These are phyloP conservation scores for Fonsecaea nubica DNA, from an alignment of 2,329 filamentous ascomycete species.

Conservation along the genomic window DNA sequence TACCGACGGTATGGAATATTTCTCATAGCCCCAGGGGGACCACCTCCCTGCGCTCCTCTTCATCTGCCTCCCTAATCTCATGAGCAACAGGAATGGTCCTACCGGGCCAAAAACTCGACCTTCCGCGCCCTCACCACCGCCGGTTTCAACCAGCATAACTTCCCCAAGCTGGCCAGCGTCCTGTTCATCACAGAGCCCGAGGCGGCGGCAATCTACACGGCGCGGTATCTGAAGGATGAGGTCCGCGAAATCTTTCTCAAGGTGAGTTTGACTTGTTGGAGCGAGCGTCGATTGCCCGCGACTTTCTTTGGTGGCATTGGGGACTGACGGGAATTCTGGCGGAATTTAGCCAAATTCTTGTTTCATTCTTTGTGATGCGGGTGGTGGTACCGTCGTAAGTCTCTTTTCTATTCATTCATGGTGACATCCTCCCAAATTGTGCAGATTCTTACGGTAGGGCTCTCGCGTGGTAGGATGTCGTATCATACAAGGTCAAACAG, in stretches of 20 bases:
- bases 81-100: neutral
- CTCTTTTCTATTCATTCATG: neutral
- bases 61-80: neutral
- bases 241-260: neutral
- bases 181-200: neutral
- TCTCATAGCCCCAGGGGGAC: too few relatives aligned
- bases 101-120: neutral
- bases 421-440: neutral
- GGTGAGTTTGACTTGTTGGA: neutral
- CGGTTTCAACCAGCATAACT: neutral
- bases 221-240: neutral
- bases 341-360: neutral
- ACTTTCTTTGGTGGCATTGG: too few relatives aligned
- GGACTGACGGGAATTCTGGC: too few relatives aligned
- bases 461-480: neutral
- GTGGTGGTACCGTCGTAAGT: neutral
- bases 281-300: neutral
- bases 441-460: too few relatives aligned
- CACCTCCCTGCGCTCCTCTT: neutral
- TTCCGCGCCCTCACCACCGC: neutral
- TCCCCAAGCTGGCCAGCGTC: neutral
- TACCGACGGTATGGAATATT: neutral
- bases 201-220: neutral
- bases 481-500: neutral
- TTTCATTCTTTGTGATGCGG: neutral